Percentiles rank a stretch among this genome's conserved stretches.
Evolutionary conservation across 768 basidiomycete species (phyloP).

Genomic region (Phylloporus sp.): DNA sequence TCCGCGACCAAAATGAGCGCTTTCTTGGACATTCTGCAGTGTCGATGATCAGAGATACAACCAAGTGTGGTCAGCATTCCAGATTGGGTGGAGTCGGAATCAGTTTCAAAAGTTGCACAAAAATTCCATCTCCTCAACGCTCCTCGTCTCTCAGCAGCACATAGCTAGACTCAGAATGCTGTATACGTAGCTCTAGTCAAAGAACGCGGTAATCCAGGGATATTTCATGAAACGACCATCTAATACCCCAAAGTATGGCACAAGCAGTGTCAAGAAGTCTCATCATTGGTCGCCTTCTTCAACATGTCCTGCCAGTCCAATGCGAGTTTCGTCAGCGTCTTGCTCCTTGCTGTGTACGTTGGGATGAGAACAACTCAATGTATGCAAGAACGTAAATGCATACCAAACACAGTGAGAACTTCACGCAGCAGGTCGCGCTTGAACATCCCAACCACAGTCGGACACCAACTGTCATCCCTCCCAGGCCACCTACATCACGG

Average conservation of each 20-base stretch:
- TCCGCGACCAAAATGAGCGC: conserved; percentile 73
- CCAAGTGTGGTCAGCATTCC: background rate
- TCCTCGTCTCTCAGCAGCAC: too few relatives aligned
- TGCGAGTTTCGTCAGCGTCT: conserved; percentile 68
- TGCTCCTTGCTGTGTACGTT: conserved; percentile 54
- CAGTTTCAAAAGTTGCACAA: too few relatives aligned
- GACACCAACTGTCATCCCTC: conserved; percentile 58
- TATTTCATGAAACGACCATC: background rate
- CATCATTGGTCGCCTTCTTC: conserved; percentile 57
- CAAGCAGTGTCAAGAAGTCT: conserved; percentile 20
- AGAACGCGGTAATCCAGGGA: too few relatives aligned
- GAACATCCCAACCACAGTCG: conserved; percentile 61
- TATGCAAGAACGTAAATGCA: conserved; percentile 22
- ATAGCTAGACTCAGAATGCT: too few relatives aligned
- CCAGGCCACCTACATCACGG: conserved; percentile 53
- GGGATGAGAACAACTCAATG: conserved; percentile 4
- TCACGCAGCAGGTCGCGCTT: conserved; percentile 85
- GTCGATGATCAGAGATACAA: background rate
- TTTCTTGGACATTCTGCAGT: conserved; percentile 24
- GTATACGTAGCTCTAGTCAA: too few relatives aligned
- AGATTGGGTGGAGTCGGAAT: too few relatives aligned
- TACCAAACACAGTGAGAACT: conserved; percentile 74
- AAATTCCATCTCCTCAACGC: too few relatives aligned
- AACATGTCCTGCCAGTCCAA: conserved; percentile 79
- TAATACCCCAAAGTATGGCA: background rate